Base-by-base conservation (phyloP, 2,329 filamentous ascomycete species). In the Verticillium albo-atrum region DNA sequence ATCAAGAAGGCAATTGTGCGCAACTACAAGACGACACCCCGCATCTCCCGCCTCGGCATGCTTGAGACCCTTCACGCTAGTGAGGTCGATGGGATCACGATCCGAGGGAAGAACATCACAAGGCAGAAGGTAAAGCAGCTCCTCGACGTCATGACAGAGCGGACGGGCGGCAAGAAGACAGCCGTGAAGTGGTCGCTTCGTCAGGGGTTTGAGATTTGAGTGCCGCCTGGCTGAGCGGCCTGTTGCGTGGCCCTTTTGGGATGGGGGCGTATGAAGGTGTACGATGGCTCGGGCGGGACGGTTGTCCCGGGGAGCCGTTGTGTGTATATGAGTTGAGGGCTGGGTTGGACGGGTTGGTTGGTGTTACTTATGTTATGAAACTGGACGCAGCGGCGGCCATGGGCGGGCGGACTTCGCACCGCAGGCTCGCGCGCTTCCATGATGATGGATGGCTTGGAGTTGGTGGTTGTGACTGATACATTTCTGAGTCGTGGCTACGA, bases 1-100 rank as follows among this genome's bases (percentile, higher is more conserved):
- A 68, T 79, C 56, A 79, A 79, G 65, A 69, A 71, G 59, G 71
- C 74, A 9, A 77, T 79, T 32, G 65, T 78, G 23, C 68, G 73
- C 42, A 75, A 78, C 63, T 73, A 72, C 28, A 32, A 59, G 52
- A 58, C 62, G 54, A 62, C 62, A 9, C 62, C 62, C 12, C 60
- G 60, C 26, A 62, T 63, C 28, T 59, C 62, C 58, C 62, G 62
- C 52, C 58, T 61, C 17, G 62, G 62, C 30, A 54, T 63, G 23
- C 30, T 63, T 12, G 62, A 63, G 55, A 30, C 30, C 14, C 60
- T 63, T 4, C 58, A 57, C 5, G 59, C 62, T 42, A 61, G 62
- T 14, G 62, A 58, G 5, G 60, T 63, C n/a, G 56, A 59, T 17
- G 58, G 60, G 6, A 60, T 61, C 58, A 63, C 60, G 52, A 25